Evolutionary conservation across 176 grass and related monocot genomes (phyloP), one percentile per base, ranked within the genome.

Genomic region (Raddia guianensis): DNA sequence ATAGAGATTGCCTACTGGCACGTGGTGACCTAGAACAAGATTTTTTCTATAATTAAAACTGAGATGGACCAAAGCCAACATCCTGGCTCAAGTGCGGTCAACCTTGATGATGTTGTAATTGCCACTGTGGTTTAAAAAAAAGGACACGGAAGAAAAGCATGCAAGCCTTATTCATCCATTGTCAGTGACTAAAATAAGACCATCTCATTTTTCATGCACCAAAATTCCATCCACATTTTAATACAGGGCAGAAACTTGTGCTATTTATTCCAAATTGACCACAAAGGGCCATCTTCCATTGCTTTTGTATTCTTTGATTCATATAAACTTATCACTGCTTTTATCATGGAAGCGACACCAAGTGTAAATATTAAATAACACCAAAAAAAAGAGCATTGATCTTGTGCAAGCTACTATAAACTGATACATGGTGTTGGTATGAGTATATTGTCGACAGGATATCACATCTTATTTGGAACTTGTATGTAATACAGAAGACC

Each of bases 401-500:
- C n/a, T 51, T 52, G 35, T 4, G 55, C 65, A 78, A 63, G 49
- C 32, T 74, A 73, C 47, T 48, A 15, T 47, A 14, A 33, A 34
- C 19, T 79, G 19, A 66, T 66, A 34, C 75, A 79, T 2, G 50
- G 35, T 68, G 76, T 5, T 68, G 53, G 53, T 34, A 68, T 8
- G 53, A n/a, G 81, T 14, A 47, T 59, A 51, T 1, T 66, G 33
- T n/a, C 19, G 12, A 21, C 18, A 65, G 47, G 18, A 37, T 15
- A 49, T 5, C 19, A 84, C 33, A 72, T 59, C 47, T 90, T 91
- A 91, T 91, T 91, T 33, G 12, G 37, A 72, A 75, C 9, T 20
- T 19, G 49, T 20, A 34, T 75, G 64, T 15, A 57, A 50, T 37
- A 49, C 54, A 62, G n/a, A 51, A 13, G 21, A 27, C 56, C 18